phyloP scores from a whole-genome alignment of 2,329 filamentous ascomycete species.

The Aspergillus sp. region DNA sequence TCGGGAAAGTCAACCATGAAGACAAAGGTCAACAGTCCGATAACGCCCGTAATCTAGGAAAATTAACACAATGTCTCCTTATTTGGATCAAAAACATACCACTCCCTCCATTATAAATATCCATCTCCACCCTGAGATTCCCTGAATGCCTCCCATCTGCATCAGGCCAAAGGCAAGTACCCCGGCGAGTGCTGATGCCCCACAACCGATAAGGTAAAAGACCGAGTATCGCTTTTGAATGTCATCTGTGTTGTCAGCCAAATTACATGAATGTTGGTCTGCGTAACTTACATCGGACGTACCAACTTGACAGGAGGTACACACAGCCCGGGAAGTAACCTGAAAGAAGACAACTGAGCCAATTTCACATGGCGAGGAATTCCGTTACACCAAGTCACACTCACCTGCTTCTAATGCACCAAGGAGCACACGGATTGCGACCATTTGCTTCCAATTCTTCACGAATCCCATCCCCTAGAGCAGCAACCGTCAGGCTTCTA shows the following conservation, averaged over 20 bases:
- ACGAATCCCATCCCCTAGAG: conserved; percentile 33
- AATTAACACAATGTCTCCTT: not conserved
- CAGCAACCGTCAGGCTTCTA: conserved; percentile 7
- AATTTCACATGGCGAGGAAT: not conserved
- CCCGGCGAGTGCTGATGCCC: conserved; percentile 52
- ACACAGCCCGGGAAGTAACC: conserved; percentile 71
- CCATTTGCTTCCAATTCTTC: conserved; percentile 32
- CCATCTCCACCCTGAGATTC: conserved; percentile 54
- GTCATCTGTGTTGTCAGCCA: conserved; percentile 25
- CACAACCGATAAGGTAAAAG: conserved; percentile 54
- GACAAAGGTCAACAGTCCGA: conserved; percentile 33
- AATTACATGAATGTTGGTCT: not conserved
- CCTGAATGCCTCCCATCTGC: conserved; percentile 46
- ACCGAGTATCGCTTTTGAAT: conserved; percentile 41
- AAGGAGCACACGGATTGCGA: conserved; percentile 29
- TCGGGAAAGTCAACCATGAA: conserved; percentile 46
- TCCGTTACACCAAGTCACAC: conserved; percentile 48
- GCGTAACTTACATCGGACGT: conserved; percentile 49
- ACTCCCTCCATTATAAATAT: conserved; percentile 59
- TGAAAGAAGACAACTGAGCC: conserved; percentile 54
- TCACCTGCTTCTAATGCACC: conserved; percentile 31
- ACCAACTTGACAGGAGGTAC: conserved; percentile 74
- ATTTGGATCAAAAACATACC: conserved; percentile 16
- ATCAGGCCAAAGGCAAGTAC: conserved; percentile 49
- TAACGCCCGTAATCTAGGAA: conserved; percentile 28